These are phyloP conservation scores for Coniochaeta pulveracea DNA, from an alignment of 2,329 filamentous ascomycete species.

Conservation along the genomic window DNA sequence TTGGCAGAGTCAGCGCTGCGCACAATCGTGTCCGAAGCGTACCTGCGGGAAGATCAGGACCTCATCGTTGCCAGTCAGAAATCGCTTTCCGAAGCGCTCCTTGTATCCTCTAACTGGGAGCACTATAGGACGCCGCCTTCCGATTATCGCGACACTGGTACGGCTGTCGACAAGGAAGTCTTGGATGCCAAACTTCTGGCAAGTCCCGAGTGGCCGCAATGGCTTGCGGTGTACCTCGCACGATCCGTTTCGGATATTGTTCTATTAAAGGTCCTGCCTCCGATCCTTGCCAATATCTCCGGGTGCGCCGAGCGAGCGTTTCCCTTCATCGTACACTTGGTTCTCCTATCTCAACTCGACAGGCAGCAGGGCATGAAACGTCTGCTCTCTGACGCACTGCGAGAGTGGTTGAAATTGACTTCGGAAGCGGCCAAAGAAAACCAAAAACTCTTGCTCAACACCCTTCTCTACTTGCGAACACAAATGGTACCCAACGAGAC, in stretches of 20 bases:
- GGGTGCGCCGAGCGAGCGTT: conserved; percentile 65
- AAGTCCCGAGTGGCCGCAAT: conserved; percentile 45
- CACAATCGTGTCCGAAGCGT: conserved; percentile 41
- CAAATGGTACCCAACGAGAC: conserved; percentile 64
- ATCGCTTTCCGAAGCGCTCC: conserved; percentile 39
- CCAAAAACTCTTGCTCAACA: conserved; percentile 62
- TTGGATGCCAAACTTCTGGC: conserved; percentile 29
- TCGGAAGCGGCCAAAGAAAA: conserved; percentile 43
- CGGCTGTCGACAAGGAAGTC: conserved; percentile 16
- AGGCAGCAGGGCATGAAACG: conserved; percentile 47
- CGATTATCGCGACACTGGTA: conserved; percentile 24
- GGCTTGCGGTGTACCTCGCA: conserved; percentile 50
- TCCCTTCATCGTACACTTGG: conserved; percentile 76
- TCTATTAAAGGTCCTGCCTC: conserved; percentile 56
- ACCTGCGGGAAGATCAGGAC: conserved; percentile 31
- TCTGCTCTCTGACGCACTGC: conserved; percentile 54
- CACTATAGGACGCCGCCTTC: conserved; percentile 43
- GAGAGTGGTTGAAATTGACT: conserved; percentile 46
- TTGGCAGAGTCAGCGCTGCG: conserved; percentile 50
- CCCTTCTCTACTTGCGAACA: conserved; percentile 78
- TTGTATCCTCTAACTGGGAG: conserved; percentile 44
- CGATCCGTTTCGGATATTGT: conserved; percentile 49
- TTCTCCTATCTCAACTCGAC: conserved; percentile 58
- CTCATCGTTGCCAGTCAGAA: conserved; percentile 38
- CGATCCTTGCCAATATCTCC: conserved; percentile 53